These are phyloP conservation scores for Aspergillus fructus DNA, from an alignment of 2,329 filamentous ascomycete genomes.

Conservation along the genomic window DNA sequence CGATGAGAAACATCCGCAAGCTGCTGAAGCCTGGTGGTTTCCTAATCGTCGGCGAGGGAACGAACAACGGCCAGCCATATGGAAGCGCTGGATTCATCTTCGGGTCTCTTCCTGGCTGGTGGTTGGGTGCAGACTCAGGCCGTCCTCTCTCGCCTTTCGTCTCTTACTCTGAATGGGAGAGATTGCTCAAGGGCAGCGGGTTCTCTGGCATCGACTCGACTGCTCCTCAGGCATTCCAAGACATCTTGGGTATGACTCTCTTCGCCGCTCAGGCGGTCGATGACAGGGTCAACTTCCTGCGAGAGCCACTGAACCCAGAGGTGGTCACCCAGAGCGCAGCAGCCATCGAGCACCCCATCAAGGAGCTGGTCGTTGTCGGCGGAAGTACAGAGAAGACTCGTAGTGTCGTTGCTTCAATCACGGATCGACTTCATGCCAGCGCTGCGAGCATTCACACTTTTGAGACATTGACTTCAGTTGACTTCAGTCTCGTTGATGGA, in stretches of 20 bases:
- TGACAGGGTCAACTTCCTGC: background rate
- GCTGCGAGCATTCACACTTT: background rate
- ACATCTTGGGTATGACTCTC: background rate
- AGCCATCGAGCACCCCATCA: background rate
- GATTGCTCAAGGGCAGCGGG: background rate
- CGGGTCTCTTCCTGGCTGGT: background rate
- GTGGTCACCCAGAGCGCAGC: background rate
- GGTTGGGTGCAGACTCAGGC: background rate
- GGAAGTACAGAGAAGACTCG: background rate
- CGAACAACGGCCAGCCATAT: background rate
- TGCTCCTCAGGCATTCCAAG: background rate
- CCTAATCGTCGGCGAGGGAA: background rate
- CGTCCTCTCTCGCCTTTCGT: background rate
- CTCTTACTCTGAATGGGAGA: background rate
- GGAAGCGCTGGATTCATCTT: background rate
- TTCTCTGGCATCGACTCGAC: background rate
- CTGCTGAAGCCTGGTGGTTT: conserved; percentile 45
- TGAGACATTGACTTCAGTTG: background rate
- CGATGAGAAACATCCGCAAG: conserved; percentile 29
- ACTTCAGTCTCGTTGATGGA: background rate
- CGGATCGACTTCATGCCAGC: background rate
- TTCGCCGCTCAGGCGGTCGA: background rate
- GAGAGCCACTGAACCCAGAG: background rate
- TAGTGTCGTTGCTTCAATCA: background rate
- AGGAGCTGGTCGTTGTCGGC: background rate